Base-by-base conservation (phyloP, 495 filamentous ascomycete species). In the Annulohypoxylon maeteangense region DNA sequence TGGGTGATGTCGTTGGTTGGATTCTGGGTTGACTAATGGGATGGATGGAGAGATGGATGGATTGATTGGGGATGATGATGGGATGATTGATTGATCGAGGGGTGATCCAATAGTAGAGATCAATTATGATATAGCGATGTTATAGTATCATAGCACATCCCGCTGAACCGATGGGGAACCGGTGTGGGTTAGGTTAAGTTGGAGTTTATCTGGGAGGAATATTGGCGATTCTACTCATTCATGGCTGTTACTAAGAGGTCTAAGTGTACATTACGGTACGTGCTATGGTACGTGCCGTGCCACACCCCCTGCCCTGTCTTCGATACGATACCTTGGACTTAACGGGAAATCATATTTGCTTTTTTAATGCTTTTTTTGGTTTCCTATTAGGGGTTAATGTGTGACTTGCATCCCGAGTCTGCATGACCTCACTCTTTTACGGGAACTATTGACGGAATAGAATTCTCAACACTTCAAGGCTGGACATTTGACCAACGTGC, bases 341-440 rank as follows among this genome's bases (percentile, higher is more conserved):
- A 56, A 62, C 36, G 22, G 60, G 60, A 55, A 14, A 20, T 54
- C 36, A 48, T n/a, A n/a, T 51, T 18, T 32, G 34, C 20, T 20
- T 54, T 29, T 25, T 53, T 18, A 44, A 18, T 44, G 40, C 40
- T 44, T 44, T 44, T 48, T 20, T 29, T 23, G 4, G 7, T 56
- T 68, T n/a, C 60, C 16, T 38, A n/a, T 70, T 64, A 18, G 42
- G 67, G 66, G 25, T 25, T 31, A 18, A 22, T 3, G 50, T 64
- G 67, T 70, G 67, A 64, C 67, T 59, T 70, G 53, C 60, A 64
- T 70, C 8, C n/a, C 16, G 47, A 57, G 36, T 36, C 22, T 48
- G 61, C 67, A 70, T 64, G 67, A 47, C 47, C 44, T 65, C 45
- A 56, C 62, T 47, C 42, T 45, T 54, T 54, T 38, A 64, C 31